A percentile compares a stretch with the other conserved stretches of the same genome.
phyloP scores from a whole-genome alignment of 163 green algal species.

The Scenedesmus sp. region DNA sequence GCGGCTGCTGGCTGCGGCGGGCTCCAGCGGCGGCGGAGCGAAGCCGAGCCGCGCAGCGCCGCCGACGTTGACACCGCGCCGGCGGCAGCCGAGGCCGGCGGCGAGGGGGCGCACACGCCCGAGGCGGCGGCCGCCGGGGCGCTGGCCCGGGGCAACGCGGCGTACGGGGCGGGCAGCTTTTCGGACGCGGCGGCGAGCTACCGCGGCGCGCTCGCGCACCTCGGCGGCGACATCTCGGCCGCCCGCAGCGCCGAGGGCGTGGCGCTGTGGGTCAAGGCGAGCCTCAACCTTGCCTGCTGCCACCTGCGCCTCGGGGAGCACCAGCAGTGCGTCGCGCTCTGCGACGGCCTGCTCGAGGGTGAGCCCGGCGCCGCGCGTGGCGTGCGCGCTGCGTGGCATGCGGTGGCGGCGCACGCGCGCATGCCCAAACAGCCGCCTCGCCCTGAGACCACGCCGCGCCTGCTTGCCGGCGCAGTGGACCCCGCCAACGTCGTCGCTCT shows the following conservation, averaged over 20 bases:
- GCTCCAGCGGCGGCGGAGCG: too few relatives aligned
- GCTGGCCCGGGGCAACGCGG: too few relatives aligned
- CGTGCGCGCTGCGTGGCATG: not conserved
- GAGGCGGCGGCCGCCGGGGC: too few relatives aligned
- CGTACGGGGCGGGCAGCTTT: too few relatives aligned
- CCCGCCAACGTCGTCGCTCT: constrained; percentile 2
- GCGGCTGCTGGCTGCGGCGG: too few relatives aligned
- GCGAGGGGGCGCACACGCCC: too few relatives aligned
- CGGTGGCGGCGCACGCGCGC: not conserved
- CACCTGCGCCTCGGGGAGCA: constrained; percentile 24
- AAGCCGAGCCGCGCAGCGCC: too few relatives aligned
- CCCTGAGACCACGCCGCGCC: not conserved
- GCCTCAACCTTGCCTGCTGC: constrained; percentile 38
- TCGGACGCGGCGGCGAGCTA: too few relatives aligned
- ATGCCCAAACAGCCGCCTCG: not conserved
- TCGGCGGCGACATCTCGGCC: not conserved
- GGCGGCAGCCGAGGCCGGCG: too few relatives aligned
- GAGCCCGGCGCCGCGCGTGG: not conserved
- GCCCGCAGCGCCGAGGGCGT: not conserved
- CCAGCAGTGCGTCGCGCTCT: constrained; percentile 16
- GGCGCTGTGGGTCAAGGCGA: constrained; percentile 29
- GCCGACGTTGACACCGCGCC: too few relatives aligned
- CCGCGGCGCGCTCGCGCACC: not conserved
- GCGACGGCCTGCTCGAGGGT: constrained; percentile 26
- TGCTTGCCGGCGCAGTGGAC: constrained; percentile 12